Base-by-base conservation (phyloP, 2,329 filamentous ascomycete species). In the Tricladium varicosporioides region DNA sequence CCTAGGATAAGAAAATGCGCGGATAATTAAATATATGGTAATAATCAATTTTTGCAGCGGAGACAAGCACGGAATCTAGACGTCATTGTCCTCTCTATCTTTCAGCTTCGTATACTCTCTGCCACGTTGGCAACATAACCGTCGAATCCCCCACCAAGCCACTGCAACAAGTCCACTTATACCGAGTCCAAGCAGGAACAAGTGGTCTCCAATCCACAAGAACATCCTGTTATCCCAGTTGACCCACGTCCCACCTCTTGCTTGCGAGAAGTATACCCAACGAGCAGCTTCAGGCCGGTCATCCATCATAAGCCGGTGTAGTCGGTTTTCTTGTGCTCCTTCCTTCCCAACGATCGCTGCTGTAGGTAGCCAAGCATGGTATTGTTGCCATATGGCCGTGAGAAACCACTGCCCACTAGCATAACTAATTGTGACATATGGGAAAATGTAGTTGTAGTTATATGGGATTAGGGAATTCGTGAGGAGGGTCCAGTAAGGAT, bases 341-440 rank as follows among this genome's bases (percentile, higher is more conserved):
- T 51, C 40, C 18, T 51, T 51, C 8, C 40, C 46, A 19, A 19
- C 22, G 22, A 27, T 27, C 22, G 22, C 22, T 27, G 22, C 14
- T 27, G 16, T 22, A 14, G 15, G 14, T 15, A 51, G 13, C 18
- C 9, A 15, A 3, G 36, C 33, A 58, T 72, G 67, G 73, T 87
- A 90, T 67, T 87, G 80, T 65, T 87, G 81, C 87, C 87, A 90
- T 60, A 89, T 81, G 36, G 88, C 80, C 55, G 84, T 87, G 47
- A 88, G 74, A 73, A 87, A 90, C 58, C 89, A 76, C 8, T 87
- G 86, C 1, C 87, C 87, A 1, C 85, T 89, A 22, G 83, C 82
- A 51, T 85, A 87, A 83, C 88, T 89, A 68, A 90, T 84, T n/a
- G 85, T 89, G 65, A 90, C 84, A 69, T 90, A 89, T 0, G 87